Conservation (phyloP, 495 filamentous ascomycete species). For the Neurospora tetraspora region DNA sequence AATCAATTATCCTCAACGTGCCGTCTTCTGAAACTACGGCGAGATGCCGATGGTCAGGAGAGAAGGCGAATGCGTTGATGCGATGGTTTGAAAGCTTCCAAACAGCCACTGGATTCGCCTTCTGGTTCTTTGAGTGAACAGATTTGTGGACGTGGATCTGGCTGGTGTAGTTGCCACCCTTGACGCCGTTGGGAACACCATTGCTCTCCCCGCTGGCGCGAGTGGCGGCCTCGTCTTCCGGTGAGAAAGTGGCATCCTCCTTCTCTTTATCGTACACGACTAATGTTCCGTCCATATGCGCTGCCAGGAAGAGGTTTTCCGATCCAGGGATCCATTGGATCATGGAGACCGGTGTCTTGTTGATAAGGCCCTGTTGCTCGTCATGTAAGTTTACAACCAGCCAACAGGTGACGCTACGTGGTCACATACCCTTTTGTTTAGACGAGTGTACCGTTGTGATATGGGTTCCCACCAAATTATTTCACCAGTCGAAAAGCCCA, state of each 20-base stretch:
- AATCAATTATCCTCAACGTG: constrained; percentile 79
- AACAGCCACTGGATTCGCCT: constrained; percentile 78
- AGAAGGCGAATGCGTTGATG: constrained; percentile 83
- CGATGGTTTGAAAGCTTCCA: constrained; percentile 87
- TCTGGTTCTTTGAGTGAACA: constrained; percentile 85
- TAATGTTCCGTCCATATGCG: constrained; percentile 87
- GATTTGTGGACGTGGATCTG: constrained; percentile 67
- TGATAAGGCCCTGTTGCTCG: constrained; percentile 61
- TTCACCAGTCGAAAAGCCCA: constrained; percentile 92
- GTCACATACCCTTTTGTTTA: constrained; percentile 68
- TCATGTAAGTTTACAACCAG: background rate
- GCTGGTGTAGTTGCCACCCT: constrained; percentile 20
- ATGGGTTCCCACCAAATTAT: constrained; percentile 99
- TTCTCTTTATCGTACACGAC: constrained; percentile 98
- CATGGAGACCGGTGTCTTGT: constrained; percentile 69
- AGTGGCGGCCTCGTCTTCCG: constrained; percentile 36
- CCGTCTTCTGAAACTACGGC: constrained; percentile 91
- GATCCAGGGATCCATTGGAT: constrained; percentile 90
- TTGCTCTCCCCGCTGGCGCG: constrained; percentile 29
- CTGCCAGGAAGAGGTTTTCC: constrained; percentile 87
- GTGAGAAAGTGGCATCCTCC: constrained; percentile 62
- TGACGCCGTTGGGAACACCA: constrained; percentile 20
- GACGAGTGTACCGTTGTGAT: constrained; percentile 85
- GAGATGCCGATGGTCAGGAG: constrained; percentile 75
- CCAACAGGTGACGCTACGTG: background rate